Evolutionary conservation across 139 green algal genomes (phyloP).

Genomic region (Yamagishiella unicocca): DNA sequence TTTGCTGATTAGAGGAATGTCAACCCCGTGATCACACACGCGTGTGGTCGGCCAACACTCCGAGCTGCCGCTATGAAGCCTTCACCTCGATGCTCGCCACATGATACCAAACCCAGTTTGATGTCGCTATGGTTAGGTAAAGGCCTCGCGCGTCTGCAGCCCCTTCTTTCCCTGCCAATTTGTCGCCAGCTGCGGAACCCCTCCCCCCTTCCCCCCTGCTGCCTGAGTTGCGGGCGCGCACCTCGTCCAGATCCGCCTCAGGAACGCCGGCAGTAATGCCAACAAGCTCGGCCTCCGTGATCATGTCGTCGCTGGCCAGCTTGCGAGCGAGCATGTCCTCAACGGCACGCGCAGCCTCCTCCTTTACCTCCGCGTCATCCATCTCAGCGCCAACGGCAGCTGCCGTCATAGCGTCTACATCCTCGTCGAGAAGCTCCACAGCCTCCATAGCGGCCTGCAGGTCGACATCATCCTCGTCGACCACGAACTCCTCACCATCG

Average conservation of each 20-base stretch:
- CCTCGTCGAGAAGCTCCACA: background rate
- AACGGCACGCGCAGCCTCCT: background rate
- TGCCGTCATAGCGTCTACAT: background rate
- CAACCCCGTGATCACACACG: no score
- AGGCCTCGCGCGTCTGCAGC: no score
- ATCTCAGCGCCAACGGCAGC: slow-evolving; percentile 15
- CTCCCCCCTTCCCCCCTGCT: background rate
- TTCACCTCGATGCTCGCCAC: no score
- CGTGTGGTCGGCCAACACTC: no score
- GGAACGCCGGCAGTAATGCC: background rate
- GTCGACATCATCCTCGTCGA: slow-evolving; percentile 26
- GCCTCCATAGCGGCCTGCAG: slow-evolving; percentile 24
- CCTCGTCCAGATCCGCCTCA: slow-evolving; percentile 23
- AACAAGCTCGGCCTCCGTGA: background rate
- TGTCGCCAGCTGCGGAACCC: no score
- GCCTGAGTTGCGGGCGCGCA: background rate
- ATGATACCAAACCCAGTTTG: no score
- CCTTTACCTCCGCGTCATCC: slow-evolving; percentile 38
- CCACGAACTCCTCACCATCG: slow-evolving; percentile 2
- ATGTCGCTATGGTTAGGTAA: no score
- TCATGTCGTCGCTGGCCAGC: background rate
- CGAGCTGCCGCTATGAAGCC: no score
- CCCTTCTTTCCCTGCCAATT: no score
- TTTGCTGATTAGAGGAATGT: no score
- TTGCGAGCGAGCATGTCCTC: slow-evolving; percentile 5